Evolutionary conservation across 1,284 basidiomycete genomes (phyloP).

Genomic region (Trametes polyzona): DNA sequence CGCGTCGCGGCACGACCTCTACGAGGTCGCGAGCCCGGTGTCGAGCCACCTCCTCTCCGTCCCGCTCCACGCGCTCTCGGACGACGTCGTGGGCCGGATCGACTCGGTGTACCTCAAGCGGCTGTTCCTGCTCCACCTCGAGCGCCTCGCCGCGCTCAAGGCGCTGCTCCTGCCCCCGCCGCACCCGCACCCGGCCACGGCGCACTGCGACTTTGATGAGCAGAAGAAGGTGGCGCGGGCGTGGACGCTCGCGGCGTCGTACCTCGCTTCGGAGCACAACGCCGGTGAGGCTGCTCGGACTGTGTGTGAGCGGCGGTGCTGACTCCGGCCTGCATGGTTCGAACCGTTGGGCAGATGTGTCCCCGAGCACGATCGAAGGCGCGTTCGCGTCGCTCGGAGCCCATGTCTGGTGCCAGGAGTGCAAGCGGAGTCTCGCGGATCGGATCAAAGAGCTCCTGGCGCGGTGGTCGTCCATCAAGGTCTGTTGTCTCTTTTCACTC

Average conservation of each 20-base stretch:
- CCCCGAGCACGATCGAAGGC: not conserved
- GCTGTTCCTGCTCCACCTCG: slow-evolving; percentile 36
- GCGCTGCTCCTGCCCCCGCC: slow-evolving; percentile 35
- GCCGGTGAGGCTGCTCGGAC: no score
- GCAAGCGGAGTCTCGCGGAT: not conserved
- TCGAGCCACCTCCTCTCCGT: slow-evolving; percentile 32
- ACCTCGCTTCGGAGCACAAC: slow-evolving; percentile 33
- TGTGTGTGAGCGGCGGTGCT: no score
- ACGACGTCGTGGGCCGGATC: slow-evolving; percentile 31
- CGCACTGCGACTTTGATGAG: slow-evolving; percentile 30
- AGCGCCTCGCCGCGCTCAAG: slow-evolving; percentile 31
- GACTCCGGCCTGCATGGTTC: no score
- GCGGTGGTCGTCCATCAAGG: not conserved
- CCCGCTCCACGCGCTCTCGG: slow-evolving; percentile 28
- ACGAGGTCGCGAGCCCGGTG: slow-evolving; percentile 32
- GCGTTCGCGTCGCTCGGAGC: not conserved
- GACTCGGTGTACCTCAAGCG: slow-evolving; percentile 34
- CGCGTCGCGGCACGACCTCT: slow-evolving; percentile 32
- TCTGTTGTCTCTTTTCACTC: no score
- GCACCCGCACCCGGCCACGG: slow-evolving; percentile 30
- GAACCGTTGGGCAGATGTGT: slow-evolving; percentile 1
- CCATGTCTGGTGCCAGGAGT: not conserved
- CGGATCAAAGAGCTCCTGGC: not conserved
- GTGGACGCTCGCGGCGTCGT: slow-evolving; percentile 34
- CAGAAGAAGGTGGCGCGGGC: slow-evolving; percentile 33